Percentiles rank a stretch among this genome's conserved stretches.
Conservation (phyloP, 2,329 filamentous ascomycete species). For the Blastomyces gilchristii region DNA sequence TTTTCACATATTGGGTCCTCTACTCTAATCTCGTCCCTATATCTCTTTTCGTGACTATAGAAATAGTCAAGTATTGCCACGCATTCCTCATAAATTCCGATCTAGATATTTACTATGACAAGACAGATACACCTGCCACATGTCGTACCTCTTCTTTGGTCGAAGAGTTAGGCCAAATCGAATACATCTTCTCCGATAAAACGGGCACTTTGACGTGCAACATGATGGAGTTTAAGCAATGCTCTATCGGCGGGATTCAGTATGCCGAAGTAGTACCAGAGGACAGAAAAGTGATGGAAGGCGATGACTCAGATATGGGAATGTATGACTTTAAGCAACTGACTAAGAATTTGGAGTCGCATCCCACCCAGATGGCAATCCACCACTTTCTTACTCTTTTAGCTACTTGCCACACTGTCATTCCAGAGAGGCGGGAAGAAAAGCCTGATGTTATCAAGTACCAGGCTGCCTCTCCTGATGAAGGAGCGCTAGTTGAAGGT, state of each 20-base stretch:
- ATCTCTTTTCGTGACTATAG: constrained; percentile 92
- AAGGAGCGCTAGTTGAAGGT: constrained; percentile 91
- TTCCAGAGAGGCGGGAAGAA: constrained; percentile 75
- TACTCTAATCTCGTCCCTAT: constrained; percentile 96
- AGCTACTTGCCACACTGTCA: constrained; percentile 91
- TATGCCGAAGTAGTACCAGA: constrained; percentile 89
- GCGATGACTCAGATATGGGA: constrained; percentile 65
- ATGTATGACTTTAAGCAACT: constrained; percentile 77
- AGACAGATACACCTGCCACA: constrained; percentile 87
- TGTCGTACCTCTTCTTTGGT: constrained; percentile 94
- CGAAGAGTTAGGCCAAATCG: constrained; percentile 94
- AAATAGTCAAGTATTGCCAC: constrained; percentile 96
- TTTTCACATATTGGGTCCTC: constrained; percentile 96
- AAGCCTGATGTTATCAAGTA: constrained; percentile 81
- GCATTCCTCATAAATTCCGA: constrained; percentile 97
- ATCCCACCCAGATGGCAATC: constrained; percentile 50
- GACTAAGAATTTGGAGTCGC: constrained; percentile 55
- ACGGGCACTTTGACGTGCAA: constrained; percentile 97
- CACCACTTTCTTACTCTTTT: constrained; percentile 82
- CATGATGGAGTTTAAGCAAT: constrained; percentile 97
- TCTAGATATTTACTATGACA: constrained; percentile 94
- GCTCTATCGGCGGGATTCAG: constrained; percentile 83
- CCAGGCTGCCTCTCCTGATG: constrained; percentile 92
- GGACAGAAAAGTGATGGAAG: constrained; percentile 68
- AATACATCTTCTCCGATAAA: constrained; percentile 98